Conservation (phyloP, 2,329 filamentous ascomycete species). For the Cordyceps tenuipes region DNA sequence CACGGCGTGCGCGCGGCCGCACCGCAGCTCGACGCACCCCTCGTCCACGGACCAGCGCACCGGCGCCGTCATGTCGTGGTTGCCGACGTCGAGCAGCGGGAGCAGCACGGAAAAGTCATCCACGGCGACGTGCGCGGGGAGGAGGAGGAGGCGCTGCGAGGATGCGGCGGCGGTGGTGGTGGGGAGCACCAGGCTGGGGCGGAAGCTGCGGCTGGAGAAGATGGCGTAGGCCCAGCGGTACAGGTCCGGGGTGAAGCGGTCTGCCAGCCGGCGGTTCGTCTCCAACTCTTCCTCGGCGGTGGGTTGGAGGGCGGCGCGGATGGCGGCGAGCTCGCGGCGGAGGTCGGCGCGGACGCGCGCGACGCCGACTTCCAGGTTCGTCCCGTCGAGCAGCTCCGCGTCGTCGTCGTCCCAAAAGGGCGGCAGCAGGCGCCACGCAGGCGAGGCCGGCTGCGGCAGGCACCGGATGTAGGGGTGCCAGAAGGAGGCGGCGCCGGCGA, state of each 20-base stretch:
- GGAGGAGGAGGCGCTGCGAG: too few relatives aligned
- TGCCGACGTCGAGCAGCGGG: conserved; percentile 63
- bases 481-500: conserved; percentile 48
- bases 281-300: conserved; percentile 7
- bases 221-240: conserved; percentile 59
- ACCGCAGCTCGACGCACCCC: conserved; percentile 33
- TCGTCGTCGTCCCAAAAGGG: conserved; percentile 55
- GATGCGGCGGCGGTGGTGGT: too few relatives aligned
- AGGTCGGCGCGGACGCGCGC: conserved; percentile 39
- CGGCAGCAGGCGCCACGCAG: background rate
- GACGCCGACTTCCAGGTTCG: conserved; percentile 42
- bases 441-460: conserved; percentile 47
- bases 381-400: conserved; percentile 46
- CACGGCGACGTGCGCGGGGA: conserved; percentile 23
- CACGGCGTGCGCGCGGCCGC: conserved; percentile 30
- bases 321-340: conserved; percentile 37
- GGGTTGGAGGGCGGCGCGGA: conserved; percentile 27
- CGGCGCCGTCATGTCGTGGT: conserved; percentile 55
- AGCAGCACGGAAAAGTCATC: conserved; percentile 62
- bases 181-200: conserved; percentile 56
- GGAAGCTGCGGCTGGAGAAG: conserved; percentile 58
- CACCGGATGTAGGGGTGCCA: conserved; percentile 62
- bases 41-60: conserved; percentile 44
- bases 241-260: conserved; percentile 37
- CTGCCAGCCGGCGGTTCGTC: conserved; percentile 19